Evolutionary conservation across 805 yeast species (phyloP).

Genomic region (Hanseniaspora hatyaiensis): DNA sequence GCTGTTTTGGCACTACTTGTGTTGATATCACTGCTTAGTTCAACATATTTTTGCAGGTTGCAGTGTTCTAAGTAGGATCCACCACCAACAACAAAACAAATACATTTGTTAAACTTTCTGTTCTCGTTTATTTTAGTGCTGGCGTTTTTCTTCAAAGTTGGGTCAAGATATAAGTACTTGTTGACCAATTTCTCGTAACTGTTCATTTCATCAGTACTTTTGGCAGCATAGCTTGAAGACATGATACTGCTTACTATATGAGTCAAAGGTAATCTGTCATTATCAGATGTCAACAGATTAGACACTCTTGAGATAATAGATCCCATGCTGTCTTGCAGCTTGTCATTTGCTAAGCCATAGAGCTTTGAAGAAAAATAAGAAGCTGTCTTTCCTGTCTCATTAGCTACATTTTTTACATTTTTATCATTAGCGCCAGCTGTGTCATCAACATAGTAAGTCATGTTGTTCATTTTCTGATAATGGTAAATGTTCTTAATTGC

Average conservation of each 20-base stretch:
- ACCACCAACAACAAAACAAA: constrained; percentile 92
- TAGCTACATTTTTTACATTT: constrained; percentile 22
- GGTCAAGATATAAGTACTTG: constrained; percentile 83
- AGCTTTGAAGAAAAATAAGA: constrained; percentile 64
- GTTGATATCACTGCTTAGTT: constrained; percentile 30
- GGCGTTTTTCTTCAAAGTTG: constrained; percentile 74
- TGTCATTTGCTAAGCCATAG: constrained; percentile 72
- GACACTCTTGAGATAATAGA: constrained; percentile 79
- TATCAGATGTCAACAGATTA: constrained; percentile 66
- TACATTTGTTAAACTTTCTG: constrained; percentile 64
- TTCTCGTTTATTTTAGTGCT: constrained; percentile 81
- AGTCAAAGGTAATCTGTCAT: constrained; percentile 78
- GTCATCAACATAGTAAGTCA: constrained; percentile 32
- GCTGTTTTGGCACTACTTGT: constrained; percentile 36
- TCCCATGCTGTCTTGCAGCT: constrained; percentile 78
- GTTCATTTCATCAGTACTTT: constrained; percentile 48
- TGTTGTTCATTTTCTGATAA: constrained; percentile 62
- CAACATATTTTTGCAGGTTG: constrained; percentile 81
- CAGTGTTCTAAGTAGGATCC: constrained; percentile 92
- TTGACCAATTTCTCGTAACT: constrained; percentile 63
- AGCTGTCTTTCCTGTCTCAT: constrained; percentile 36
- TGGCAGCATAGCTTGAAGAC: constrained; percentile 63
- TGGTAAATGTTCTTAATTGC: constrained; percentile 66
- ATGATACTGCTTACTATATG: constrained; percentile 81
- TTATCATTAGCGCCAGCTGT: constrained; percentile 27